phyloP scores from a whole-genome alignment of 2,329 filamentous ascomycete genomes.

The Cadophora luteo-olivacea region DNA sequence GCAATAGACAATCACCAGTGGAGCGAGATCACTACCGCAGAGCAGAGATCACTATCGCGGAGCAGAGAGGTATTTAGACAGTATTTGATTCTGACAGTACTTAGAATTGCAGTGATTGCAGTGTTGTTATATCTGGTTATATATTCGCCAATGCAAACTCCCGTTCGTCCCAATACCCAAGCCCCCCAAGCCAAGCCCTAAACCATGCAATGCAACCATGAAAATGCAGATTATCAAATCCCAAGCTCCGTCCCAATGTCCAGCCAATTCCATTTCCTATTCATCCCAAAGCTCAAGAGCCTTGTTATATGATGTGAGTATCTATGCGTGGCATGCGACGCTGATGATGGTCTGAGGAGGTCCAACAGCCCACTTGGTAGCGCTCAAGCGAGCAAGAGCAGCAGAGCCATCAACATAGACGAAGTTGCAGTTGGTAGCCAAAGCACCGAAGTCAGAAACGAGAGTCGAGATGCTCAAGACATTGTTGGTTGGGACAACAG shows the following conservation, averaged over 20 bases:
- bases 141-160: background rate
- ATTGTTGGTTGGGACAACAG: constrained; percentile 35
- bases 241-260: background rate
- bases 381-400: constrained; percentile 25
- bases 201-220: constrained; percentile 5
- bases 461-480: constrained; percentile 39
- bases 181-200: background rate
- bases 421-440: constrained; percentile 35
- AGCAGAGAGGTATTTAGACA: no score
- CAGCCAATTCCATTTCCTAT: background rate
- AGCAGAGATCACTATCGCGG: no score
- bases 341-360: constrained; percentile 39
- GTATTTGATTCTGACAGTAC: no score
- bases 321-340: constrained; percentile 24
- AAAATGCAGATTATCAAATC: constrained; percentile 6
- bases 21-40: no score
- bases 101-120: background rate
- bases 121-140: background rate
- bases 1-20: no score
- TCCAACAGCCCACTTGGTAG: constrained; percentile 37
- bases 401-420: constrained; percentile 31
- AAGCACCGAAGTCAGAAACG: constrained; percentile 26
- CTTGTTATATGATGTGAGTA: background rate
- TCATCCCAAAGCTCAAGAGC: background rate
- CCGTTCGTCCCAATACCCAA: background rate